phyloP scores from a whole-genome alignment of 1,284 basidiomycete genomes.

The Coniferiporia weirii region DNA sequence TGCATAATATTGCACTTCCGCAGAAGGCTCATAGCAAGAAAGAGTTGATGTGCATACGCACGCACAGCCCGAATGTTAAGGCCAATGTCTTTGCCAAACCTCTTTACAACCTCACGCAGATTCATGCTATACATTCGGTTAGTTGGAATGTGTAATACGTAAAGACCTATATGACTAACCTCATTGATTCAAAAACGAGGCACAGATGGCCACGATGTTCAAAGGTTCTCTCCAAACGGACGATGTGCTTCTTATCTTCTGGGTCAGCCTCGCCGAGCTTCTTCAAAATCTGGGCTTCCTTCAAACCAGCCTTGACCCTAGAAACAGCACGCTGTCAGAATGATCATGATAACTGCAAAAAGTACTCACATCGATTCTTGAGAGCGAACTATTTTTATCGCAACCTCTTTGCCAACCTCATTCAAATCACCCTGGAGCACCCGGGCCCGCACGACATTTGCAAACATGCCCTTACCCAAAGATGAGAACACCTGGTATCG shows the following conservation, averaged over 20 bases:
- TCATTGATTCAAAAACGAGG: conserved; percentile 92
- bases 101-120: conserved; percentile 93
- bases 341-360: neutral
- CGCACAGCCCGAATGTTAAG: conserved; percentile 96
- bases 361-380: conserved; percentile 94
- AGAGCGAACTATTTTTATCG: conserved; percentile 94
- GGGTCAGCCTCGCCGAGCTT: conserved; percentile 87
- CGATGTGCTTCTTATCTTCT: conserved; percentile 94
- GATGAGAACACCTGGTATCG: conserved; percentile 94
- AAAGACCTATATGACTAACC: conserved; percentile 42
- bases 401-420: conserved; percentile 78
- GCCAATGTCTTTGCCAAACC: conserved; percentile 98
- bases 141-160: conserved; percentile 4
- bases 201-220: conserved; percentile 97
- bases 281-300: conserved; percentile 87
- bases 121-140: conserved; percentile 72
- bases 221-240: conserved; percentile 88
- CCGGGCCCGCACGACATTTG: conserved; percentile 89
- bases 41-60: conserved; percentile 95
- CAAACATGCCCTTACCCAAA: conserved; percentile 98
- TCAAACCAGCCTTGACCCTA: conserved; percentile 93
- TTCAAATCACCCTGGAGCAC: conserved; percentile 68
- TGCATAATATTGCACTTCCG: conserved; percentile 93
- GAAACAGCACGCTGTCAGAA: conserved; percentile 13
- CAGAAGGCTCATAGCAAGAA: conserved; percentile 81